Base-by-base conservation (phyloP, 495 filamentous ascomycete genomes). In the Aspergillus diversus region DNA sequence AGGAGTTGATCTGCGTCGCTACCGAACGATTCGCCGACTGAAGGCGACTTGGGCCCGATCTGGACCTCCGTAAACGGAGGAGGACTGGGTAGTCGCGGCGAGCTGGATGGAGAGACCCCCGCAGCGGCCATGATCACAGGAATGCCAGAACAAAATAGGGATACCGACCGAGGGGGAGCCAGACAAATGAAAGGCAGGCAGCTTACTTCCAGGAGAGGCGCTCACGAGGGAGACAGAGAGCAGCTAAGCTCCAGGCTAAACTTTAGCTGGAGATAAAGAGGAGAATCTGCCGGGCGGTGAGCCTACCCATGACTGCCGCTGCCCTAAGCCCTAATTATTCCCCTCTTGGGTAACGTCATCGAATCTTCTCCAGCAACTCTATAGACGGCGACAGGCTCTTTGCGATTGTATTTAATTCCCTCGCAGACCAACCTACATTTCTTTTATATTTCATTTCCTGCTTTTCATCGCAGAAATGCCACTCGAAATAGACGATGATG, bases 51-150 rank as follows among this genome's bases (percentile, higher is more conserved):
- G 61, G 92, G 91, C 4, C 89, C 90, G 63, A 96, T 87, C 75
- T 96, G 92, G 64, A 93, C 93, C 77, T 97, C 93, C 59, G 93
- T 89, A 47, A 93, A 88, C 43, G 93, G 93, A 56, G 92, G 92
- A 52, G 92, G 92, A 75, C 90, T 93, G 39, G 92, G 92, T 12
- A 96, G 87, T 69, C 92, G 89, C 50, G 92, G 92, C 34, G 92
- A 96, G 74, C 86, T 91, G 59, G 90, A 87, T 50, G 91, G 86
- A 80, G 82, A 84, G 82, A 86, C 84, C 82, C 74, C 78, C 65
- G 74, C 75, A 67, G 82, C 71, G 71, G 81, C 75, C 79, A 84
- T 84, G 62, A 63, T 72, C 55, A 66, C 63, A 64, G 33, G 35
- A 32, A 15, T 52, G 54, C 58, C 39, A 48, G 53, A 12, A 35